phyloP scores from a whole-genome alignment of 164 flowering plant species.

The Dillenia suffruticosa region DNA sequence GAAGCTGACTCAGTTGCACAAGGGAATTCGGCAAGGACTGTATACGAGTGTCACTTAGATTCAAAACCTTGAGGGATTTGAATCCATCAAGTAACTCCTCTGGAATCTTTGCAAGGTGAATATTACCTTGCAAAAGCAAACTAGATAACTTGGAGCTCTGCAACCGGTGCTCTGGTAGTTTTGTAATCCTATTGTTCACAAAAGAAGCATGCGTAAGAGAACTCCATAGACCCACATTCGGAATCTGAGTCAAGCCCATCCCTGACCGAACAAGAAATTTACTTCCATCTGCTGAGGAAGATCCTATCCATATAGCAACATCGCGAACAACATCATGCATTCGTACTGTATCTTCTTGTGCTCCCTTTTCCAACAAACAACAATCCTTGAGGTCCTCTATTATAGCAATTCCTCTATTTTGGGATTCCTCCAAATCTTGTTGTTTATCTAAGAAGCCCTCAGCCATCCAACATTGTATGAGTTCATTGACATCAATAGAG shows the following conservation, averaged over 20 bases:
- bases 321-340: constrained; percentile 13
- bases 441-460: constrained; percentile 9
- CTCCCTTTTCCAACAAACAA: constrained; percentile 7
- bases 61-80: constrained; percentile 11
- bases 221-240: not conserved
- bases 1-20: constrained; percentile 10
- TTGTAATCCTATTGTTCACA: constrained; percentile 10
- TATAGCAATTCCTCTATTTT: not conserved
- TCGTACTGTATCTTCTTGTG: not conserved
- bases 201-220: constrained; percentile 10
- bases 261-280: constrained; percentile 10
- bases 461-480: not conserved
- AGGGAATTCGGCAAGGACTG: constrained; percentile 18
- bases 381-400: not conserved
- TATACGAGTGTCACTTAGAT: constrained; percentile 16
- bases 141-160: constrained; percentile 7
- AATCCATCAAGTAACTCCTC: constrained; percentile 10
- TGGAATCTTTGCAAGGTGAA: constrained; percentile 7
- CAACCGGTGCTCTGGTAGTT: constrained; percentile 2
- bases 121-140: constrained; percentile 22
- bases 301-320: constrained; percentile 8
- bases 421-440: not conserved
- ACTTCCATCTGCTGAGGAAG: not conserved
- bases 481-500: not conserved
- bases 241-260: constrained; percentile 1